Evolutionary conservation across 2,329 filamentous ascomycete genomes (phyloP).

Genomic region (Cladophialophora chaetospira): DNA sequence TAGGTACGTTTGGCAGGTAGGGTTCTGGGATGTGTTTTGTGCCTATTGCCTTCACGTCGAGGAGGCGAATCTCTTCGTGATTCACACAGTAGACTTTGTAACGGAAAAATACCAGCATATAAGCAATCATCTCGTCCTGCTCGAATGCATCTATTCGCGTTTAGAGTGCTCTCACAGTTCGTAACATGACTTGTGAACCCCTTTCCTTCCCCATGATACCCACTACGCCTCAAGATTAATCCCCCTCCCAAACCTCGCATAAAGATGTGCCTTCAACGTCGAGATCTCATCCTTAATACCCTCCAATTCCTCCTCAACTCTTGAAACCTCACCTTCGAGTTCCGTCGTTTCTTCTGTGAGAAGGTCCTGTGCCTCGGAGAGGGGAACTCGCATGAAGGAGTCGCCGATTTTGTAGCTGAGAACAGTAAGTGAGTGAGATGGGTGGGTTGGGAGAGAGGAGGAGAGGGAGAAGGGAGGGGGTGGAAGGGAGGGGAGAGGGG

Average conservation of each 20-base stretch:
- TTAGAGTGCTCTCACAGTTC: too few relatives aligned
- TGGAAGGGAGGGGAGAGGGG: not conserved
- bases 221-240: constrained; percentile 77
- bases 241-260: constrained; percentile 91
- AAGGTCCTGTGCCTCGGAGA: constrained; percentile 84
- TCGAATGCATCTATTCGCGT: too few relatives aligned
- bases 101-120: too few relatives aligned
- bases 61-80: too few relatives aligned
- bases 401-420: constrained; percentile 92
- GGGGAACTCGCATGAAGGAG: constrained; percentile 84
- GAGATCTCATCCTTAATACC: constrained; percentile 83
- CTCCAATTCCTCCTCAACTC: constrained; percentile 74
- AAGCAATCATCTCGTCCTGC: too few relatives aligned
- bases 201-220: not conserved
- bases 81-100: too few relatives aligned
- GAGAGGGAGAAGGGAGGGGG: not conserved
- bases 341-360: constrained; percentile 69
- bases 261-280: constrained; percentile 85
- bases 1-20: not conserved
- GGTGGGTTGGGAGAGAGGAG: not conserved
- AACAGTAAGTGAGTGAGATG: not conserved
- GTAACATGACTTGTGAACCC: not conserved
- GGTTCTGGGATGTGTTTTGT: not conserved
- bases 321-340: constrained; percentile 74
- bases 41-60: not conserved